A percentile compares a stretch with the other conserved stretches of the same genome.
phyloP scores from a whole-genome alignment of 1,139 yeast species.

The Suhomyces choctaworum region DNA sequence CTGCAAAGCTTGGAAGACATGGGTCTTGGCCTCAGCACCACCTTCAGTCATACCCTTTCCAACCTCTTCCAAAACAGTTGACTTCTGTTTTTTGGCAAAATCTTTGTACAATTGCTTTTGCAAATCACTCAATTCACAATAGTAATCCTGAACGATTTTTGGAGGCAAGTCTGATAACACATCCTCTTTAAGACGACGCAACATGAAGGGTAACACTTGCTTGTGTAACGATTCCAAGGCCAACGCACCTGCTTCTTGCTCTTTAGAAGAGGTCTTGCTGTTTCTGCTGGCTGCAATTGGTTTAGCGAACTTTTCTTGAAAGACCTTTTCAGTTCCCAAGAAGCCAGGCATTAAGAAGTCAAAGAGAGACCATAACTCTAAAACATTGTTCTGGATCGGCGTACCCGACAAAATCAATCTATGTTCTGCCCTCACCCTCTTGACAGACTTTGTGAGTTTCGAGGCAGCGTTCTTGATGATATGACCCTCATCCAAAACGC shows the following conservation, averaged over 20 bases:
- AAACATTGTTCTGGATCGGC: slow-evolving; percentile 95
- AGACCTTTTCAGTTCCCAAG: slow-evolving; percentile 89
- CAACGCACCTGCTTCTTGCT: slow-evolving; percentile 95
- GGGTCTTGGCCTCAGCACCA: slow-evolving; percentile 64
- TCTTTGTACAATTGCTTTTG: slow-evolving; percentile 87
- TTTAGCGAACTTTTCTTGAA: slow-evolving; percentile 93
- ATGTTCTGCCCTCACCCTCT: slow-evolving; percentile 80
- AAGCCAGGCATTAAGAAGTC: slow-evolving; percentile 99
- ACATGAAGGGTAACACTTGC: slow-evolving; percentile 93
- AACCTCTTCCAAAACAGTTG: slow-evolving; percentile 66
- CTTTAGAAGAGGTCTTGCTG: slow-evolving; percentile 87
- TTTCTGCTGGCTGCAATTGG: slow-evolving; percentile 95
- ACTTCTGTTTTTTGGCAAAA: slow-evolving; percentile 86
- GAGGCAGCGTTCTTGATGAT: slow-evolving; percentile 91
- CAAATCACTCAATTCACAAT: slow-evolving; percentile 89
- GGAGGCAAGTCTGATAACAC: slow-evolving; percentile 97
- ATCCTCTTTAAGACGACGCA: slow-evolving; percentile 94
- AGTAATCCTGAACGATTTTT: slow-evolving; percentile 95
- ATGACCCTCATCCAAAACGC: slow-evolving; percentile 97
- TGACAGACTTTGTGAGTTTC: slow-evolving; percentile 86
- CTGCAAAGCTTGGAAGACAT: slow-evolving; percentile 95
- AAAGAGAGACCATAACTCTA: slow-evolving; percentile 95
- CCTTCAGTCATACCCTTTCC: slow-evolving; percentile 35
- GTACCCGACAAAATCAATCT: slow-evolving; percentile 92
- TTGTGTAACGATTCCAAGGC: slow-evolving; percentile 95